Evolutionary conservation across 768 basidiomycete species (phyloP).

Genomic region (Calvatia gigantea): DNA sequence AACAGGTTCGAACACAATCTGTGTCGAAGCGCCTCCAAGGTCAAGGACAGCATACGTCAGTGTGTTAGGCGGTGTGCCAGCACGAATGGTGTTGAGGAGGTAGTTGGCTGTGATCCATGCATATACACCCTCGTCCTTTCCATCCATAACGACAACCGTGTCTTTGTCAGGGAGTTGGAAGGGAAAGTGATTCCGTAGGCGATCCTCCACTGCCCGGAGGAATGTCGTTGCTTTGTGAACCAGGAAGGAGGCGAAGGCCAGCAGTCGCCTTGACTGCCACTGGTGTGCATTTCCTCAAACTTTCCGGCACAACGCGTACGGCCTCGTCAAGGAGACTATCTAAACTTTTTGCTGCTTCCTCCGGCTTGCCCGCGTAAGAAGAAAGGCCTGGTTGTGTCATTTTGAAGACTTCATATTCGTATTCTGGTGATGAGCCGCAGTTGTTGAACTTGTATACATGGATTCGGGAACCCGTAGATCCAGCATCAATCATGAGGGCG

Average conservation of each 20-base stretch:
- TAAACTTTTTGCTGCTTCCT: conserved; percentile 73
- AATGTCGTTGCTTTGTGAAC: conserved; percentile 61
- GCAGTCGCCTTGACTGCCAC: conserved; percentile 92
- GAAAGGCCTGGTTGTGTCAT: conserved; percentile 81
- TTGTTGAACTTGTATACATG: conserved; percentile 99
- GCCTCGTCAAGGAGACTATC: conserved; percentile 83
- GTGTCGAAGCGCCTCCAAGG: conserved; percentile 94
- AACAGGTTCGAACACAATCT: conserved; percentile 92
- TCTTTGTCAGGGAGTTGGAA: conserved; percentile 56
- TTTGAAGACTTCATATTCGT: conserved; percentile 93
- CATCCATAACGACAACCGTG: conserved; percentile 89
- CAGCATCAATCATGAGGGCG: conserved; percentile 97
- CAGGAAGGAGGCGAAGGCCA: conserved; percentile 73
- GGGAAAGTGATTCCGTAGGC: conserved; percentile 57
- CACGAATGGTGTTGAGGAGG: conserved; percentile 70
- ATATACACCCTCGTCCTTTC: conserved; percentile 94
- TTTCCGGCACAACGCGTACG: conserved; percentile 66
- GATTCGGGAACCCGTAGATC: conserved; percentile 94
- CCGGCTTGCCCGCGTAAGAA: conserved; percentile 50
- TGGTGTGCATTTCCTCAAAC: conserved; percentile 72
- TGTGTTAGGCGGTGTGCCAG: conserved; percentile 38
- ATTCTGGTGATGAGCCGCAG: conserved; percentile 68
- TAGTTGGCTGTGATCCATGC: conserved; percentile 99
- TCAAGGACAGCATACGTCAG: conserved; percentile 87
- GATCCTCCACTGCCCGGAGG: conserved; percentile 65